Conservation (phyloP, 2,329 filamentous ascomycete genomes). For the Botrytis pseudocinerea region DNA sequence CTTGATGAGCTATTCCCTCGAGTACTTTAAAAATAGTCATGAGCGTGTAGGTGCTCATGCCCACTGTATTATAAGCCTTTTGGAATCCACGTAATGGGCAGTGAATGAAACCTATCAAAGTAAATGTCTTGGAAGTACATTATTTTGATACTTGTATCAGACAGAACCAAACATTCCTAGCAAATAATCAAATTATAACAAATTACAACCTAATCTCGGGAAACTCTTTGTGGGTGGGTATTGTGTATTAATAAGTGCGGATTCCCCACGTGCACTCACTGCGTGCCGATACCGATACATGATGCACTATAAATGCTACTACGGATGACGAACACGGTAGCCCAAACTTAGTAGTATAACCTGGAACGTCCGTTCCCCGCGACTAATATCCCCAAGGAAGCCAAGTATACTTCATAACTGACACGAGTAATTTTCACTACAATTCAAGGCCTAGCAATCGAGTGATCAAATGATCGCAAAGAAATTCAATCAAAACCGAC, state of each 20-base stretch:
- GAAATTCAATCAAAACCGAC: conserved; percentile 11
- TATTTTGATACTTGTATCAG: conserved; percentile 5
- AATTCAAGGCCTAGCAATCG: conserved; percentile 4
- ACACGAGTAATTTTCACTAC: conserved; percentile 1
- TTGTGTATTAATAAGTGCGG: conserved; percentile 11
- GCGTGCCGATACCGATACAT: neutral
- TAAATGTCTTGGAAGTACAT: neutral
- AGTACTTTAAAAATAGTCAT: conserved; percentile 1
- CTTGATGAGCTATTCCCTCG: neutral
- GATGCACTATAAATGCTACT: conserved; percentile 23
- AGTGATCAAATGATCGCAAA: neutral
- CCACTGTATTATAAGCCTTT: conserved; percentile 1
- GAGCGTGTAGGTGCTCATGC: conserved; percentile 13
- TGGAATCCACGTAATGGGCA: conserved; percentile 1
- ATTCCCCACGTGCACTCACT: conserved; percentile 21
- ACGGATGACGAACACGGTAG: conserved; percentile 25
- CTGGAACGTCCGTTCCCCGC: conserved; percentile 24
- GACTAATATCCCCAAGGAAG: conserved; percentile 10
- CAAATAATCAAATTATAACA: neutral
- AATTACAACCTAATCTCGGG: neutral
- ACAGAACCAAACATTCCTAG: neutral
- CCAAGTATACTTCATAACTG: conserved; percentile 15
- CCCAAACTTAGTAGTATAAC: conserved; percentile 18
- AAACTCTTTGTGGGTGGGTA: neutral
- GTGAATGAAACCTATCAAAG: neutral